Evolutionary conservation across 2,329 filamentous ascomycete genomes (phyloP).

Genomic region (Diaporthe citrichinensis): DNA sequence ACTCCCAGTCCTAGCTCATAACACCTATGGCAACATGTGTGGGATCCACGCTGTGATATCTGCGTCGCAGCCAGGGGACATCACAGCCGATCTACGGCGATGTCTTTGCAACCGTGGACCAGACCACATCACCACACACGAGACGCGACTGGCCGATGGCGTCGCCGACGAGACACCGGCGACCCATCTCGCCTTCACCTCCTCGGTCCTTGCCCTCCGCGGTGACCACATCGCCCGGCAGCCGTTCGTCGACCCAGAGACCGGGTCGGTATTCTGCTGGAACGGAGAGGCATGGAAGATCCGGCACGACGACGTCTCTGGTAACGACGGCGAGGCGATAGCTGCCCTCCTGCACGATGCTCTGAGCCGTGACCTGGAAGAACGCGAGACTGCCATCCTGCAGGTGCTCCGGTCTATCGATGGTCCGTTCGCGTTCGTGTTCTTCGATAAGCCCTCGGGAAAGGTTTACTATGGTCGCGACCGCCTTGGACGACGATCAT

Average conservation of each 20-base stretch:
- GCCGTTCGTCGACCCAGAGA: constrained; percentile 73
- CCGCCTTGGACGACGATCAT: constrained; percentile 86
- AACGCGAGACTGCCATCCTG: constrained; percentile 57
- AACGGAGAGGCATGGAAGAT: constrained; percentile 97
- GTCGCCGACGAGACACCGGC: constrained; percentile 45
- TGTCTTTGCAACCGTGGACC: constrained; percentile 71
- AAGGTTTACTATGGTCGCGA: constrained; percentile 88
- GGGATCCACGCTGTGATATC: constrained; percentile 71
- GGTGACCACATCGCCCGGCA: constrained; percentile 80
- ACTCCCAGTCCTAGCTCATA: background rate
- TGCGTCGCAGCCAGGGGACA: constrained; percentile 47
- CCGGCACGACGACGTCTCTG: constrained; percentile 67
- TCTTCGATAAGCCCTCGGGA: constrained; percentile 74
- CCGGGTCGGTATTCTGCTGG: constrained; percentile 86
- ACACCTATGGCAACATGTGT: constrained; percentile 63
- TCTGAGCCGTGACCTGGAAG: constrained; percentile 45
- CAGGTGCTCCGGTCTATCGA: constrained; percentile 72
- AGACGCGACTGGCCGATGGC: constrained; percentile 48
- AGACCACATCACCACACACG: constrained; percentile 66
- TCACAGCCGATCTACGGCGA: constrained; percentile 56
- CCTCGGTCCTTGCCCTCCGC: constrained; percentile 92
- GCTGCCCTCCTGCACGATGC: constrained; percentile 71
- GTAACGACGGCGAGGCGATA: constrained; percentile 84
- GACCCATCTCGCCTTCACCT: constrained; percentile 75
- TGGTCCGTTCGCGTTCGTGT: constrained; percentile 93